Evolutionary conservation across 2,329 filamentous ascomycete genomes (phyloP).

Genomic region (Cercospora sojina): DNA sequence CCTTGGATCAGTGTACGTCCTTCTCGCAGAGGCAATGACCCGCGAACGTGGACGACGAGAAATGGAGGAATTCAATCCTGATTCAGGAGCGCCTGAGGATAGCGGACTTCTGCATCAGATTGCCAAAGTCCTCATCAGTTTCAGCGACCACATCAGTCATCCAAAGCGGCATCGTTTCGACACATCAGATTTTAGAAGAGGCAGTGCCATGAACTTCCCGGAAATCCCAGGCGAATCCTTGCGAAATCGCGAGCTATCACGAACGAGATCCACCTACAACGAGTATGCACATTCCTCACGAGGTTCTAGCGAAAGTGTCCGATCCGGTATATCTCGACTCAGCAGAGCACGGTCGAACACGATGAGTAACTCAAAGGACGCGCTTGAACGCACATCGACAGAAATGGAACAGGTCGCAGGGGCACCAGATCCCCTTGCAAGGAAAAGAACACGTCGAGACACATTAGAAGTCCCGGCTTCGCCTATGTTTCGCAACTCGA

Average conservation of each 20-base stretch:
- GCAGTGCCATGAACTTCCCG: constrained; percentile 54
- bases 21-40: constrained; percentile 43
- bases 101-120: constrained; percentile 39
- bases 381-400: constrained; percentile 3
- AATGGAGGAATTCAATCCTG: constrained; percentile 18
- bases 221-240: constrained; percentile 55
- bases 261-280: constrained; percentile 16
- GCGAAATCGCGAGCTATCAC: constrained; percentile 42
- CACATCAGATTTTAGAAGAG: constrained; percentile 50
- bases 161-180: constrained; percentile 52
- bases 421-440: neutral
- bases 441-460: constrained; percentile 7
- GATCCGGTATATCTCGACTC: neutral
- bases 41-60: constrained; percentile 19
- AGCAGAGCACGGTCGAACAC: constrained; percentile 10
- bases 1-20: constrained; percentile 59
- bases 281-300: constrained; percentile 11
- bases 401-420: constrained; percentile 11
- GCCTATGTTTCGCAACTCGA: constrained; percentile 4
- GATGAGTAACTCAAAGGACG: neutral
- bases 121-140: constrained; percentile 44
- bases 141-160: constrained; percentile 51
- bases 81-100: neutral
- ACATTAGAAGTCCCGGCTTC: constrained; percentile 15
- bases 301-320: constrained; percentile 12